Percentiles rank a stretch among this genome's conserved stretches.
Conservation (phyloP, 2,329 filamentous ascomycete species). For the Diaporthe vaccinii region DNA sequence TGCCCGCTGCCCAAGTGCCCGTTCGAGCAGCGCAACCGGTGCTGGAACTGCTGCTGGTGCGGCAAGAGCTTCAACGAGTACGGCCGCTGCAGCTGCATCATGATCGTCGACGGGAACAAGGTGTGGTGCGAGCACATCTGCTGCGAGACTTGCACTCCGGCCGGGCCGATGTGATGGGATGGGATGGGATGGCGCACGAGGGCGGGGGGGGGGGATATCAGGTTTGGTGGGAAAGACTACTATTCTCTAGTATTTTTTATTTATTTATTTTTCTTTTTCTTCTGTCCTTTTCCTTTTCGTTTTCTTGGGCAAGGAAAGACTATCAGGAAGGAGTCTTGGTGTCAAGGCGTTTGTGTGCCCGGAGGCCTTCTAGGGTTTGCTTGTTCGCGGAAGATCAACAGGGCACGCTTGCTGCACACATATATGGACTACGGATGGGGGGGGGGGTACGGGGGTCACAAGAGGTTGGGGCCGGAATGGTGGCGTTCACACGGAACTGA, state of each 20-base stretch:
- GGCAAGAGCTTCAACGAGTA: slow-evolving; percentile 65
- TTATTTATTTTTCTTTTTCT: not conserved
- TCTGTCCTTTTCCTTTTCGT: not conserved
- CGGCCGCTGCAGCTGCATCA: slow-evolving; percentile 65
- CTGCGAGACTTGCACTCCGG: slow-evolving; percentile 63
- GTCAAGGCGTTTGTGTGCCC: slow-evolving; percentile 21
- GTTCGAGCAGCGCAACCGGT: slow-evolving; percentile 62
- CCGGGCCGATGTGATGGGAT: slow-evolving; percentile 43
- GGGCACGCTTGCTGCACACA: slow-evolving; percentile 25
- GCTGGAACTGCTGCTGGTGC: slow-evolving; percentile 70
- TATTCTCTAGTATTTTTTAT: not conserved
- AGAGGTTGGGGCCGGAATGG: not conserved
- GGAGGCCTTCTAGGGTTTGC: slow-evolving; percentile 17
- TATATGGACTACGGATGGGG: not conserved
- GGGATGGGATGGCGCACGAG: too few species aligned
- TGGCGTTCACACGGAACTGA: slow-evolving; percentile 3
- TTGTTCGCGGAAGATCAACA: slow-evolving; percentile 17
- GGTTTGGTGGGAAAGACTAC: not conserved
- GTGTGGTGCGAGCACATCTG: slow-evolving; percentile 68
- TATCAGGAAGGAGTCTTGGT: slow-evolving; percentile 6
- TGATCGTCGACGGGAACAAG: slow-evolving; percentile 64
- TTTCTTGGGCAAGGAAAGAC: not conserved
- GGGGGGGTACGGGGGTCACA: not conserved
- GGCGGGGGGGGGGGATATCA: not conserved
- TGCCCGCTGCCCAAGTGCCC: slow-evolving; percentile 64